Evolutionary conservation across 495 filamentous ascomycete species (phyloP), one percentile per base, ranked within the genome.

Genomic region (Talaromyces proteolyticus): DNA sequence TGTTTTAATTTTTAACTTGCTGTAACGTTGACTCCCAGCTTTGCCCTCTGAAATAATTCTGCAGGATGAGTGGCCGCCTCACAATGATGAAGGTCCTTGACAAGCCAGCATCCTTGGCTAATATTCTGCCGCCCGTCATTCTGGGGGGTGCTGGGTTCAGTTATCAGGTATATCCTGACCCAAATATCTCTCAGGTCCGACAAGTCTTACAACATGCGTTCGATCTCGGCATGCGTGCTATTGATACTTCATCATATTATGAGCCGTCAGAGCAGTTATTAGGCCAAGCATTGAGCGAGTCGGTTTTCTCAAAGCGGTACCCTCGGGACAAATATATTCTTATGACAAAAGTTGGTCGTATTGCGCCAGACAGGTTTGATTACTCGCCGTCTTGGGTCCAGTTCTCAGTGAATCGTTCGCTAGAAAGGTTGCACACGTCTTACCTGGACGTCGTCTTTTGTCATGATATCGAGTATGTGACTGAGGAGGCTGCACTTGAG

Each of bases 181-280:
- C 87, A 1, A 79, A 73, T 52, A 61, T 72, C 17, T 73, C 91
- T 21, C 86, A 88, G 51, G 84, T 86, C 14, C 76, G 75, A 36
- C 67, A 73, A 44, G 85, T 95, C 39, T 79, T 95, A 26, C 70
- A 83, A 44, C 73, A 74, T 25, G 88, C 91, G 6, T 75, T 95
- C 23, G 66, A 78, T 37, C 74, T 81, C 19, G 87, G 86, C 47
- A 72, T 95, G 46, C 72, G 72, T 26, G 88, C 85, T 37, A 93
- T 95, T 70, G 90, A 95, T 70, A 95, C 90, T 1, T 90, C 85
- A 3, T 89, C 90, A 0, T 95, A 95, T 75, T 95, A 95, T 66
- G 91, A 90, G 6, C 90, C 90, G 1, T 84, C 88, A 20, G 90
- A 95, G 60, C 65, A 74, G 37, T 78, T 95, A 19, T 79, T 95